Evolutionary conservation across 148 eudicot genomes (phyloP), one percentile per base, ranked within the genome.

Genomic region (Silene uniflora): DNA sequence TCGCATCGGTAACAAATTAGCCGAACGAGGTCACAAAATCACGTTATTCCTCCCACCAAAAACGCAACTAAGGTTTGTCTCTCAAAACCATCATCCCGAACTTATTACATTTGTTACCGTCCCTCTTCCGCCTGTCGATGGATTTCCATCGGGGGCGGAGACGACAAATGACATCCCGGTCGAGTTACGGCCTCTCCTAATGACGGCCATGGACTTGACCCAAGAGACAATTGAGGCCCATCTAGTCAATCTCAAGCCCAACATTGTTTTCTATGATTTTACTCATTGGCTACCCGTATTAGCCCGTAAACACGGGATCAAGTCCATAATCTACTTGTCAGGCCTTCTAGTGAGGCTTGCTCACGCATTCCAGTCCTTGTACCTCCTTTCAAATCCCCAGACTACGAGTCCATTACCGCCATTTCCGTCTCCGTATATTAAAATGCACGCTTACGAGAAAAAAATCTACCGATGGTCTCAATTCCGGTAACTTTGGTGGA

Each of bases 161-260:
- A 83, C 88, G 12, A 83, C 85, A 0, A 56, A 77, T 1, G 85
- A 86, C n/a, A 69, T 86, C 10, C 70, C 83, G 5, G 22, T 29
- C 7, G 68, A 73, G 18, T 12, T 60, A 44, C 69, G 70, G 5
- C 42, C 78, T 14, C 78, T 58, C 12, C 67, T 86, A 24, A 73
- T 78, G 77, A 59, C 67, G 7, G 85, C 89, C 25, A 79, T 86
- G 80, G 87, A 81, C 35, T 75, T 72, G 19, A 81, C 85, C 8
- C 73, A 24, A 12, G 81, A 81, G 44, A 18, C 14, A 0, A 23
- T 86, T 13, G 78, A 81, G 42, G 8, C 80, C 25, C 54, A 58
- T 17, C 69, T 81, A 18, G 21, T 49, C 54, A 46, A 64, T 5
- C 74, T 81, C 68, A 75, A 77, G 21, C 83, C 85, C 62, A 29